phyloP scores from a whole-genome alignment of 2,329 filamentous ascomycete genomes.

The Pseudogymnoascus sp. region DNA sequence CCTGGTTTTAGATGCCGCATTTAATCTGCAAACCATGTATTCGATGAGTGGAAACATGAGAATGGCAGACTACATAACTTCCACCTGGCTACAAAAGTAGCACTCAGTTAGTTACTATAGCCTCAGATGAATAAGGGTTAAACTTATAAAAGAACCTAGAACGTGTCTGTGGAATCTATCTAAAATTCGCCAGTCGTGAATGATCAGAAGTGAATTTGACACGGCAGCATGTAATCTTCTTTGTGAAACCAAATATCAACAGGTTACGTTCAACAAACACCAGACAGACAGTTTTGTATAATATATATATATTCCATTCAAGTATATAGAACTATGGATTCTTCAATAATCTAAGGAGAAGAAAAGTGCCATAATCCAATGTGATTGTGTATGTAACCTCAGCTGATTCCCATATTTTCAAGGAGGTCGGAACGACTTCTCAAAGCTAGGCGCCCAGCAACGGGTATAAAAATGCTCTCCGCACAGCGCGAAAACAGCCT shows the following conservation, averaged over 20 bases:
- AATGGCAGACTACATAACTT: constrained; percentile 51
- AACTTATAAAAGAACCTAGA: not conserved
- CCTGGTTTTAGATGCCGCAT: constrained; percentile 62
- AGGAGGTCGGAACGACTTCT: constrained; percentile 53
- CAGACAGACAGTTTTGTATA: not conserved
- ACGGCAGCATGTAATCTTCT: not conserved
- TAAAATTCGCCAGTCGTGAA: not conserved
- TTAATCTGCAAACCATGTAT: constrained; percentile 62
- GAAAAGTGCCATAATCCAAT: not conserved
- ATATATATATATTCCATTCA: not conserved
- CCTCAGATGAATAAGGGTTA: not conserved
- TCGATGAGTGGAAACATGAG: constrained; percentile 53
- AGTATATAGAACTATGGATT: not conserved
- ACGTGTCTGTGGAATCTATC: not conserved
- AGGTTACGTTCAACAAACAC: not conserved
- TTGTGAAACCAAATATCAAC: not conserved
- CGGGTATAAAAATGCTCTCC: constrained; percentile 52
- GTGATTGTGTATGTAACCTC: constrained; percentile 46
- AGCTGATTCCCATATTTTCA: constrained; percentile 65
- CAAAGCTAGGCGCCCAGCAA: constrained; percentile 65
- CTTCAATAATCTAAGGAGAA: not conserved
- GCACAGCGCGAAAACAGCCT: constrained; percentile 62
- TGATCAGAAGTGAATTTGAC: not conserved
- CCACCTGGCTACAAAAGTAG: constrained; percentile 41
- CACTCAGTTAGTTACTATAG: constrained; percentile 27